Percentiles rank a stretch among this genome's conserved stretches.
Evolutionary conservation across 768 basidiomycete genomes (phyloP).

Genomic region (Suillus placidus): DNA sequence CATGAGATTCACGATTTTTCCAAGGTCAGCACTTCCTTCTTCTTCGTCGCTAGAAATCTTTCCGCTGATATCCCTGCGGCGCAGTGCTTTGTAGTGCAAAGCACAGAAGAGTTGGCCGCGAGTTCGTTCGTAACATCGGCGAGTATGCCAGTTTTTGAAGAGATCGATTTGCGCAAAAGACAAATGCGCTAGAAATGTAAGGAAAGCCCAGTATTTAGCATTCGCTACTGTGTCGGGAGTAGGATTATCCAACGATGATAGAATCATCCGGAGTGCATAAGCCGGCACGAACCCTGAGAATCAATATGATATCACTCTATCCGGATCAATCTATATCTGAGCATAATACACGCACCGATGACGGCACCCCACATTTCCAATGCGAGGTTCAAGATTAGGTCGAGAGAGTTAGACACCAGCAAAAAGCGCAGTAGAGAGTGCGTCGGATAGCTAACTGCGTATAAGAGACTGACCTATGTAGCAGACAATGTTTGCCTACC

Average conservation of each 20-base stretch:
- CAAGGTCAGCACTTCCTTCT: slow-evolving; percentile 54
- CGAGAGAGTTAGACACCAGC: slow-evolving; percentile 66
- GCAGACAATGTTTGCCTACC: slow-evolving; percentile 31
- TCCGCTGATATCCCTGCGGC: slow-evolving; percentile 58
- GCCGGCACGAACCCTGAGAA: slow-evolving; percentile 63
- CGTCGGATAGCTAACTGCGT: slow-evolving; percentile 45
- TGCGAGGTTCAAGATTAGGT: slow-evolving; percentile 60
- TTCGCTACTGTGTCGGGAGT: slow-evolving; percentile 41
- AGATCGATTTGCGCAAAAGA: slow-evolving; percentile 71
- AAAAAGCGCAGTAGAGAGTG: slow-evolving; percentile 66
- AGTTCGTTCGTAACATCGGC: slow-evolving; percentile 72
- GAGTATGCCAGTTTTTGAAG: slow-evolving; percentile 65
- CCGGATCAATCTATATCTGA: background rate
- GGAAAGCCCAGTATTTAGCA: slow-evolving; percentile 61
- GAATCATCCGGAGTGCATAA: slow-evolving; percentile 64
- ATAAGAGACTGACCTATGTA: slow-evolving; percentile 6
- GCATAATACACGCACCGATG: slow-evolving; percentile 42
- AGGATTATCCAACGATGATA: slow-evolving; percentile 49
- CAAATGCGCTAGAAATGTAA: slow-evolving; percentile 62
- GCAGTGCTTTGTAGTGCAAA: slow-evolving; percentile 69
- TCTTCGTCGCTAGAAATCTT: slow-evolving; percentile 41
- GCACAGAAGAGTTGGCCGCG: slow-evolving; percentile 72
- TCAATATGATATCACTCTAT: slow-evolving; percentile 1
- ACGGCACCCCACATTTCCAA: slow-evolving; percentile 64
- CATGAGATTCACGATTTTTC: slow-evolving; percentile 76